phyloP scores from a whole-genome alignment of 2,329 filamentous ascomycete genomes.

The Beauveria brongniartii region DNA sequence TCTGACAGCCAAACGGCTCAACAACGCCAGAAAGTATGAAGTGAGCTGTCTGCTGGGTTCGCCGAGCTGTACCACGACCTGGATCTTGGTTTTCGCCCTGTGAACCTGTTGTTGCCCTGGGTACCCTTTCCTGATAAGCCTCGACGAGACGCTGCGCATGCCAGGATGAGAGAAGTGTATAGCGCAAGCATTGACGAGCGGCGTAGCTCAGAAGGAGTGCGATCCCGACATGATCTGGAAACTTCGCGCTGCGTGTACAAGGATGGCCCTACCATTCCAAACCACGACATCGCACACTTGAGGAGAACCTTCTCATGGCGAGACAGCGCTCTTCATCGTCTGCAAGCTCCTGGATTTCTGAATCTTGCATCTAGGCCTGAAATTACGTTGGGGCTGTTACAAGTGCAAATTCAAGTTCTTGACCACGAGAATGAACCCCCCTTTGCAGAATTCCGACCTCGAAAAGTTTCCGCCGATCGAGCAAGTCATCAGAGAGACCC shows the following conservation, averaged over 20 bases:
- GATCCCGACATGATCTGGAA: constrained; percentile 65
- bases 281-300: constrained; percentile 73
- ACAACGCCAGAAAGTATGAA: constrained; percentile 68
- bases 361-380: constrained; percentile 63
- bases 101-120: constrained; percentile 80
- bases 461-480: neutral
- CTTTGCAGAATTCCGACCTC: neutral
- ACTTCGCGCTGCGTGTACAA: constrained; percentile 69
- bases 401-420: constrained; percentile 53
- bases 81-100: constrained; percentile 63
- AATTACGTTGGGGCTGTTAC: constrained; percentile 61
- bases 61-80: constrained; percentile 73
- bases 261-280: constrained; percentile 58
- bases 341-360: constrained; percentile 68
- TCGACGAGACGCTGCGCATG: constrained; percentile 61
- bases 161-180: constrained; percentile 63
- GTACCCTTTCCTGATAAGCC: constrained; percentile 69
- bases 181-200: constrained; percentile 61
- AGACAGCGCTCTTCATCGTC: constrained; percentile 76
- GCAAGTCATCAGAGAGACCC: constrained; percentile 58
- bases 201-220: constrained; percentile 33
- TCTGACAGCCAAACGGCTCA: constrained; percentile 72
- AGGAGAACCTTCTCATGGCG: constrained; percentile 81
- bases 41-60: constrained; percentile 62
- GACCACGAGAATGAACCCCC: constrained; percentile 21